A percentile compares a stretch with the other conserved stretches of the same genome.
These are phyloP conservation scores for Saturnispora halmiae DNA, from an alignment of 805 yeast species.

Conservation along the genomic window DNA sequence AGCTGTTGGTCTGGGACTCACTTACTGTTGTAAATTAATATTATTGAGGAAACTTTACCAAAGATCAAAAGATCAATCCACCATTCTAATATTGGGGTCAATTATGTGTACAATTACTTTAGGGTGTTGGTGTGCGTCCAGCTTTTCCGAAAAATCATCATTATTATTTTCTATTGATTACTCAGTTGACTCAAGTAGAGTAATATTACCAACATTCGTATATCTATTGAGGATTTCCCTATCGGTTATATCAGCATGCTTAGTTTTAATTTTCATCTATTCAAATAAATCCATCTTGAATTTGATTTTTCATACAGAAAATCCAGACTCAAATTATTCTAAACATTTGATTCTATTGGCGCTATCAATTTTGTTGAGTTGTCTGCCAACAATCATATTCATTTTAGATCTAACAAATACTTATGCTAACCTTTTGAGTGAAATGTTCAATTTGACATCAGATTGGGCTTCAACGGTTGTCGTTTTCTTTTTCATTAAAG, in stretches of 20 bases:
- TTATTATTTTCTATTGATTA: conserved; percentile 6
- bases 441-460: conserved; percentile 63
- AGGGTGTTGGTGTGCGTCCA: conserved; percentile 5
- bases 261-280: conserved; percentile 32
- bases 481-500: conserved; percentile 82
- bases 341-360: conserved; percentile 47
- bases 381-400: conserved; percentile 59
- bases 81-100: not conserved
- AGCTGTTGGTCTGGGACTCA: not conserved
- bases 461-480: conserved; percentile 62
- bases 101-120: not conserved
- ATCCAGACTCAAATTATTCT: conserved; percentile 11
- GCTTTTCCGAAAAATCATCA: conserved; percentile 1
- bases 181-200: conserved; percentile 23
- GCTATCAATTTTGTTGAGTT: conserved; percentile 45
- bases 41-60: conserved; percentile 1
- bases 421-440: conserved; percentile 69
- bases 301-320: conserved; percentile 44
- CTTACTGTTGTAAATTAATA: not conserved
- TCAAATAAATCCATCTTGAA: conserved; percentile 32
- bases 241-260: conserved; percentile 31
- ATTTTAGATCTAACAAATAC: conserved; percentile 67
- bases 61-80: conserved; percentile 4
- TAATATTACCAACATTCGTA: conserved; percentile 34
- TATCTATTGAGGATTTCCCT: conserved; percentile 66